phyloP scores from a whole-genome alignment of 495 filamentous ascomycete genomes.

The Oleoguttula mirabilis region DNA sequence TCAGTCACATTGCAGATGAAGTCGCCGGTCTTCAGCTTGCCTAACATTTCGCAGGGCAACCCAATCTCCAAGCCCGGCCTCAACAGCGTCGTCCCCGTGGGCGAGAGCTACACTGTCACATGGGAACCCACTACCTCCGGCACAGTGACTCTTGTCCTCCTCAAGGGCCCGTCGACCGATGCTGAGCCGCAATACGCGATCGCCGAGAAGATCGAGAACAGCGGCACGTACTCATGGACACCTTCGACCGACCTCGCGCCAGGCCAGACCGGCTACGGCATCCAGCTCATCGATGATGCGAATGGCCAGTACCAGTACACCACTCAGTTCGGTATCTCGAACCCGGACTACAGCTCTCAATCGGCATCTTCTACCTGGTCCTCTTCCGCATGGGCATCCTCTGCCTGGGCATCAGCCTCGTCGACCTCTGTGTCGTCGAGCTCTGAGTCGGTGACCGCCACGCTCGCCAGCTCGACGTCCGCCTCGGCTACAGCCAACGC shows the following conservation, averaged over 20 bases:
- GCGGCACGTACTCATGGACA: constrained; percentile 47
- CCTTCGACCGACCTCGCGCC: constrained; percentile 36
- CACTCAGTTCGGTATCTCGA: constrained; percentile 56
- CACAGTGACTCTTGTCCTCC: constrained; percentile 49
- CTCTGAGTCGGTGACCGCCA: background rate
- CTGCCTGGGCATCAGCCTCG: background rate
- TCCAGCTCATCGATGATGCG: constrained; percentile 51
- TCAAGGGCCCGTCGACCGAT: constrained; percentile 48
- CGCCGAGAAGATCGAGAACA: constrained; percentile 45
- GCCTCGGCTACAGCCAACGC: constrained; percentile 20
- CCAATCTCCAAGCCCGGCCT: constrained; percentile 43
- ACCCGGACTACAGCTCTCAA: constrained; percentile 22
- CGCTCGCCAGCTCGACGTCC: background rate
- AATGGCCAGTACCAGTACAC: constrained; percentile 57
- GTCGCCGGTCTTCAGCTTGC: background rate
- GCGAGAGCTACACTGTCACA: constrained; percentile 45
- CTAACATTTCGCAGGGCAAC: constrained; percentile 35
- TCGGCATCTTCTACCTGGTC: constrained; percentile 6
- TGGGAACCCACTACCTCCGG: constrained; percentile 43
- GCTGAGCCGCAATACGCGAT: constrained; percentile 43
- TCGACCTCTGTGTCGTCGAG: background rate
- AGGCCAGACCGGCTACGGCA: constrained; percentile 45
- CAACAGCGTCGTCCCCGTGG: constrained; percentile 42
- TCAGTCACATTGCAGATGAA: background rate
- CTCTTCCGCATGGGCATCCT: background rate